Evolutionary conservation across 2,329 filamentous ascomycete genomes (phyloP).

Genomic region (Malbranchea cinnamomea): DNA sequence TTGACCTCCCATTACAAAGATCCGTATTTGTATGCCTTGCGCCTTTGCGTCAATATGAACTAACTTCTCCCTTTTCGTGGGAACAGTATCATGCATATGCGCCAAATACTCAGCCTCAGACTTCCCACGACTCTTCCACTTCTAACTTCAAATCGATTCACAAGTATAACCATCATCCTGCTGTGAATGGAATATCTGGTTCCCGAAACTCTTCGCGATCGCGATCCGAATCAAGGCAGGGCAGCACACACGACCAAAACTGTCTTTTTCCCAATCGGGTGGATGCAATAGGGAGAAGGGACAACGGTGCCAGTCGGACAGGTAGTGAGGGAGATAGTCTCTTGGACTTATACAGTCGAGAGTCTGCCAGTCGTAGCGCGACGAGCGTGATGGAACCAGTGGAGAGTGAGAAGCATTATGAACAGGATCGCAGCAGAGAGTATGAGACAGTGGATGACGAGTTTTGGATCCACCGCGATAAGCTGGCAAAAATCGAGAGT

Average conservation of each 20-base stretch:
- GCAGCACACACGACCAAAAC: conserved; percentile 16
- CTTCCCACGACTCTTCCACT: conserved; percentile 23
- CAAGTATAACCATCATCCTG: conserved; percentile 18
- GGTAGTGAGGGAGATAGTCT: conserved; percentile 26
- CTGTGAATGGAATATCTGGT: conserved; percentile 16
- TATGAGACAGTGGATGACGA: too few species aligned
- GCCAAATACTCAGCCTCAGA: conserved; percentile 19
- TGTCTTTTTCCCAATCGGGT: conserved; percentile 16
- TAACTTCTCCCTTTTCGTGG: conserved; percentile 2
- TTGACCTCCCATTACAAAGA: too few species aligned
- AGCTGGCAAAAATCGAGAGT: conserved; percentile 35
- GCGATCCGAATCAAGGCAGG: conserved; percentile 19
- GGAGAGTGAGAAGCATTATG: conserved; percentile 12
- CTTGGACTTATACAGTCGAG: conserved; percentile 22
- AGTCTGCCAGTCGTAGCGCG: conserved; percentile 13
- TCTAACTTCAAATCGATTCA: conserved; percentile 16
- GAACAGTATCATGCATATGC: conserved; percentile 5
- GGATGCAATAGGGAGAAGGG: conserved; percentile 18
- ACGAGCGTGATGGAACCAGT: conserved; percentile 14
- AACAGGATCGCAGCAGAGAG: too few species aligned
- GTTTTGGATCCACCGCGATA: conserved; percentile 37
- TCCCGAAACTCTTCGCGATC: conserved; percentile 24
- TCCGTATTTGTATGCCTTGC: too few species aligned
- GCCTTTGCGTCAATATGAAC: too few species aligned
- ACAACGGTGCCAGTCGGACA: conserved; percentile 20